phyloP scores from a whole-genome alignment of 225 moss, liverwort and hornwort genomes.

The Thuidium tamariscinum region DNA sequence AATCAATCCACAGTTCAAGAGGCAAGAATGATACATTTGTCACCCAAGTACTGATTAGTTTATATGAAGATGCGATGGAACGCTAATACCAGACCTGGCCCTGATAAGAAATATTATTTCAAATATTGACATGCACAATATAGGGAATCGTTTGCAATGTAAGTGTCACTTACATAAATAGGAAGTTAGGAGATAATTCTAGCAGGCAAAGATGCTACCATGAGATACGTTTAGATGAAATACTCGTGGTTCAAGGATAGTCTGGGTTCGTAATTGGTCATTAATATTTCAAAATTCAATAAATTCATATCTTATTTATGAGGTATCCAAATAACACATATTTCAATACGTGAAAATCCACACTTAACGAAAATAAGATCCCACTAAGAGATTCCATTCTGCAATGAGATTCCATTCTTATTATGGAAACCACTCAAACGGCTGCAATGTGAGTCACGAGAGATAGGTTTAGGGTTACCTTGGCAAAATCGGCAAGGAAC shows the following conservation, averaged over 20 bases:
- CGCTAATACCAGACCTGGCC: background rate
- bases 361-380: background rate
- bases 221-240: background rate
- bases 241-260: background rate
- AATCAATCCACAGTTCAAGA: background rate
- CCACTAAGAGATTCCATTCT: background rate
- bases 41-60: background rate
- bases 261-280: background rate
- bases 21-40: background rate
- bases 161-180: background rate
- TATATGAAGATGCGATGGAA: background rate
- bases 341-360: background rate
- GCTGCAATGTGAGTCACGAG: background rate
- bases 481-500: slow-evolving; percentile 44
- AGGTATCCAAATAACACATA: background rate
- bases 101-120: background rate
- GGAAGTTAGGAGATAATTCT: background rate
- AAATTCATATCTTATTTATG: background rate
- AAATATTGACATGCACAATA: background rate
- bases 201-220: background rate
- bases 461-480: slow-evolving; percentile 5
- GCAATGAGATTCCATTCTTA: background rate
- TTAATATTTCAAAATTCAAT: background rate
- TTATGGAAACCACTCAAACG: background rate
- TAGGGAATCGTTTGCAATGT: background rate